These are phyloP conservation scores for Licmophora abbreviata DNA, from an alignment of 108 stramenopile genomes.

Conservation along the genomic window DNA sequence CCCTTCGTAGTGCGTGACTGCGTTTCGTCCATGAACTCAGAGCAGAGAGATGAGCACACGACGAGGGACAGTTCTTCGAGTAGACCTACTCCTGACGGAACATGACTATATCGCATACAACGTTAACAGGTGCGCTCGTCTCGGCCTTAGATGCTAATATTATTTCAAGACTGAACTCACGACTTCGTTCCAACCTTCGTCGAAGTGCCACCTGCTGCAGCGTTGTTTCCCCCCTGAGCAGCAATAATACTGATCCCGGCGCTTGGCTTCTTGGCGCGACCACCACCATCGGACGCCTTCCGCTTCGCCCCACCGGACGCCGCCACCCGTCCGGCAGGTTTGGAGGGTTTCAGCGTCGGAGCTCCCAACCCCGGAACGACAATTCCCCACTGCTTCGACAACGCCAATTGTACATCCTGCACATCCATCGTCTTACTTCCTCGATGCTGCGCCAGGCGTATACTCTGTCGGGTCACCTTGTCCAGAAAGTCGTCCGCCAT, in stretches of 20 bases:
- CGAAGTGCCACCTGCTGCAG: too few species aligned
- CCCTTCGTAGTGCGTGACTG: too few species aligned
- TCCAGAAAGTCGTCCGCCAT: constrained; percentile 78
- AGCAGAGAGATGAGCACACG: too few species aligned
- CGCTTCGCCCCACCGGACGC: constrained; percentile 10
- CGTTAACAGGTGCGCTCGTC: too few species aligned
- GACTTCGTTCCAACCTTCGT: too few species aligned
- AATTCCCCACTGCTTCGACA: constrained; percentile 76
- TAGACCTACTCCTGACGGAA: too few species aligned
- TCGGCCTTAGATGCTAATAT: too few species aligned
- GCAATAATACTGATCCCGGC: not conserved
- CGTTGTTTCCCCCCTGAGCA: too few species aligned
- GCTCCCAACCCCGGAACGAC: constrained; percentile 68
- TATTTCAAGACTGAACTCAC: too few species aligned
- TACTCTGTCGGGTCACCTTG: constrained; percentile 49
- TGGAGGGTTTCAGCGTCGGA: constrained; percentile 15
- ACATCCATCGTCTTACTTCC: constrained; percentile 64
- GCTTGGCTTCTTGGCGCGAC: not conserved
- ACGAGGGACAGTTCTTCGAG: too few species aligned
- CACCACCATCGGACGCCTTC: not conserved
- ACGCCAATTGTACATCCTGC: constrained; percentile 63
- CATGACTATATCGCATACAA: too few species aligned
- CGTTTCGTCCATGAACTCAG: too few species aligned
- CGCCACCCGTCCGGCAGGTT: not conserved
- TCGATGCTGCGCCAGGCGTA: constrained; percentile 63